Conservation (phyloP, 1,284 basidiomycete species). For the Golubevia sp. region DNA sequence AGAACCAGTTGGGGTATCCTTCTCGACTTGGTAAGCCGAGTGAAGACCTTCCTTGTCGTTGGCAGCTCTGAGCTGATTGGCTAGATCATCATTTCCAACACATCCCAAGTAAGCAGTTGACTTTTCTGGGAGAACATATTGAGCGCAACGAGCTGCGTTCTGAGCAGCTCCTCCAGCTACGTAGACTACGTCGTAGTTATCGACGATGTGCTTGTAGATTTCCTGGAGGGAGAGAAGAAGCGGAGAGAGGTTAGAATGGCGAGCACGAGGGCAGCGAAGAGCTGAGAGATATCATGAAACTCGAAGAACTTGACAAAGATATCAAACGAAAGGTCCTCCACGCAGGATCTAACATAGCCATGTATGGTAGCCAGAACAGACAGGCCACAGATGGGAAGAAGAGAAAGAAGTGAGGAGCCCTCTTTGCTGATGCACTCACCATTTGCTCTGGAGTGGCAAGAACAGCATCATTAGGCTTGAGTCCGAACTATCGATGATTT, state of each 20-base stretch:
- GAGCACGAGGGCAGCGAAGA: too few relatives aligned
- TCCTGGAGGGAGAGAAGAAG: not conserved
- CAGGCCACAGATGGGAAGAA: too few relatives aligned
- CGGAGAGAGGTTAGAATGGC: not conserved
- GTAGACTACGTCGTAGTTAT: conserved; percentile 79
- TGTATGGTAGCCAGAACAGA: too few relatives aligned
- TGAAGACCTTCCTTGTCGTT: conserved; percentile 91
- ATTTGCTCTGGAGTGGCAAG: conserved; percentile 52
- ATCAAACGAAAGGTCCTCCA: too few relatives aligned
- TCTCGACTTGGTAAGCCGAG: conserved; percentile 85
- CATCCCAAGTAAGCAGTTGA: conserved; percentile 94
- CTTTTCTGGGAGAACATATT: conserved; percentile 71
- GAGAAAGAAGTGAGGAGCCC: too few relatives aligned
- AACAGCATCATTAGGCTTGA: conserved; percentile 60
- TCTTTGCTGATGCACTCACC: conserved; percentile 7
- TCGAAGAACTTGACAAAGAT: too few relatives aligned
- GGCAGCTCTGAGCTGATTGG: conserved; percentile 84
- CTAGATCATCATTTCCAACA: conserved; percentile 89
- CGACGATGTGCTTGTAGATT: conserved; percentile 81
- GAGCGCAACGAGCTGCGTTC: conserved; percentile 92
- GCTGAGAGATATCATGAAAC: too few relatives aligned
- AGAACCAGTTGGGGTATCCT: conserved; percentile 88
- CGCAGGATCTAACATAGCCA: too few relatives aligned
- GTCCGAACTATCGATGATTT: conserved; percentile 33
- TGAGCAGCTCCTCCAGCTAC: conserved; percentile 97